Evolutionary conservation across 148 eudicot genomes (phyloP).

Genomic region (Chenopodium album): DNA sequence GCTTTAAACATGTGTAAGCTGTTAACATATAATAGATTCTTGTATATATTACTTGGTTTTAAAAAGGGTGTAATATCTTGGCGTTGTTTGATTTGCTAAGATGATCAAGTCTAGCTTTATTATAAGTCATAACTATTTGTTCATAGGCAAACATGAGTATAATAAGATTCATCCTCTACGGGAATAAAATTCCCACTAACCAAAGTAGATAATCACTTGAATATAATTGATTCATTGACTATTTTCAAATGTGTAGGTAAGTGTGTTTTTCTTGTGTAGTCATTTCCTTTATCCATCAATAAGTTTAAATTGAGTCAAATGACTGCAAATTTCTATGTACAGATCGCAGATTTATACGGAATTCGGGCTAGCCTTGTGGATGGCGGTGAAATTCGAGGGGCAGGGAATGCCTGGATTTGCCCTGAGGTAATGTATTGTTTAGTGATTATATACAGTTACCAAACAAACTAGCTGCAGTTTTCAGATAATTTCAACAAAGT

Average conservation of each 20-base stretch:
- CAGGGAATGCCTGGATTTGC: conserved; percentile 99
- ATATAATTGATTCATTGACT: background rate
- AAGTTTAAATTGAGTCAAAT: background rate
- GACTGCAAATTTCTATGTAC: conserved; percentile 17
- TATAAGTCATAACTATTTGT: background rate
- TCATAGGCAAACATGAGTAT: background rate
- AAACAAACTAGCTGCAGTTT: background rate
- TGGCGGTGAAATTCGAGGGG: conserved; percentile 99
- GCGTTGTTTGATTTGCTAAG: background rate
- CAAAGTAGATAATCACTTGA: background rate
- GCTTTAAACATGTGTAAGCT: background rate
- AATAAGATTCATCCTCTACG: background rate
- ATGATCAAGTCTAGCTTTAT: background rate
- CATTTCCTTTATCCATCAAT: background rate
- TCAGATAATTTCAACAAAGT: background rate
- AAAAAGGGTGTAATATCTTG: background rate
- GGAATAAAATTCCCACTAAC: background rate
- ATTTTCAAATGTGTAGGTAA: background rate
- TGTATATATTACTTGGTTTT: background rate
- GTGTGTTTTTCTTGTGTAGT: background rate
- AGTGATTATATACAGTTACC: background rate
- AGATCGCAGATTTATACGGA: conserved; percentile 98
- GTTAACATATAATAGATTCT: background rate
- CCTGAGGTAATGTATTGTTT: conserved; percentile 66
- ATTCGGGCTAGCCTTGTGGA: conserved; percentile 92